phyloP scores from a whole-genome alignment of 257 asterid species.

The Verbena officinalis region DNA sequence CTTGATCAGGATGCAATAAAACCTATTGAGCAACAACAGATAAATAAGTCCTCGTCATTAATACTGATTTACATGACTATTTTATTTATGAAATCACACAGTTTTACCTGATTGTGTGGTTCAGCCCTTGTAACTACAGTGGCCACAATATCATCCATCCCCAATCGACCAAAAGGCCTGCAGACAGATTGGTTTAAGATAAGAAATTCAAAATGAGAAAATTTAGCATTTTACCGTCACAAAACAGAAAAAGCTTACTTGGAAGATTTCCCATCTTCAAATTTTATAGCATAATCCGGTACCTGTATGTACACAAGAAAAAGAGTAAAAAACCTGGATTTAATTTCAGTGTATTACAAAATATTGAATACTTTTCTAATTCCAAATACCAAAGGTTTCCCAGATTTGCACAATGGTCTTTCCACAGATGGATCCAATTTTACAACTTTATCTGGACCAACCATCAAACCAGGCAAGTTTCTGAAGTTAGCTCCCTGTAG shows the following conservation, averaged over 20 bases:
- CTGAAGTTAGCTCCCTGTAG: slow-evolving; percentile 50
- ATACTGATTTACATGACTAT: neutral
- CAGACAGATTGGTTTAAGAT: neutral
- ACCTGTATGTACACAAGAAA: slow-evolving; percentile 33
- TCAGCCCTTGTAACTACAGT: slow-evolving; percentile 49
- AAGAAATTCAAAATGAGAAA: neutral
- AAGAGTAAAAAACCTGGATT: neutral
- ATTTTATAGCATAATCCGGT: slow-evolving; percentile 43
- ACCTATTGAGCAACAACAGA: slow-evolving; percentile 21
- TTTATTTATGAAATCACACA: neutral
- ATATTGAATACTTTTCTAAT: neutral
- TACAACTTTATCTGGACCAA: slow-evolving; percentile 28
- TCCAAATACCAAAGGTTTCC: slow-evolving; percentile 42
- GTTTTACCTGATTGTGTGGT: slow-evolving; percentile 47
- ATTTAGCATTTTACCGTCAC: neutral
- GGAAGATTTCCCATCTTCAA: slow-evolving; percentile 40
- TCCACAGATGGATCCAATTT: slow-evolving; percentile 33
- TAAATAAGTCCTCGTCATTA: neutral
- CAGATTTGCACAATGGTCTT: slow-evolving; percentile 28
- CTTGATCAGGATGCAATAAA: slow-evolving; percentile 40
- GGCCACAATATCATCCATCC: slow-evolving; percentile 45
- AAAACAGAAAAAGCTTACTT: slow-evolving; percentile 30
- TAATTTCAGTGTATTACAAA: neutral
- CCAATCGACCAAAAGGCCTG: slow-evolving; percentile 50
- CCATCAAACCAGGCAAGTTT: slow-evolving; percentile 40